Percentiles rank a stretch among this genome's conserved stretches.
These are phyloP conservation scores for Viola odorata DNA, from an alignment of 345 rosid species.

Conservation along the genomic window DNA sequence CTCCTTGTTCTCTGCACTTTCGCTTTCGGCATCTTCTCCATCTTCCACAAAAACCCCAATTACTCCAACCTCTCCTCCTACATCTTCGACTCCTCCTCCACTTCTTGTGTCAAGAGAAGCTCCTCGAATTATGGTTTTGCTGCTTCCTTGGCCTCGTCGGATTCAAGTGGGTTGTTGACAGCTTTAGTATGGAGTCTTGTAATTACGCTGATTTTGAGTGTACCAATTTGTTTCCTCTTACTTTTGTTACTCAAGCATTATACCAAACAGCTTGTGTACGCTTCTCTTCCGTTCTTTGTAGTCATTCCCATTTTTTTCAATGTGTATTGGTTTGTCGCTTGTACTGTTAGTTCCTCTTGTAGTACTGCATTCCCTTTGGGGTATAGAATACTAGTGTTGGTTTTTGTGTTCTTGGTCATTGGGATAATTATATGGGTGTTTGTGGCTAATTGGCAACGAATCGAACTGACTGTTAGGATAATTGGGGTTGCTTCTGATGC, in stretches of 20 bases:
- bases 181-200: constrained; percentile 66
- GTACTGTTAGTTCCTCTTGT: constrained; percentile 67
- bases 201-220: constrained; percentile 57
- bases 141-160: constrained; percentile 24
- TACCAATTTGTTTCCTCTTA: constrained; percentile 58
- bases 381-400: constrained; percentile 62
- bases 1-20: constrained; percentile 58
- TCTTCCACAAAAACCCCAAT: constrained; percentile 51
- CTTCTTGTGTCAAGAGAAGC: constrained; percentile 43
- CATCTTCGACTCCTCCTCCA: constrained; percentile 43
- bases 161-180: constrained; percentile 24
- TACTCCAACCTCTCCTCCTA: constrained; percentile 47
- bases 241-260: constrained; percentile 73
- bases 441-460: constrained; percentile 72
- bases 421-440: constrained; percentile 74
- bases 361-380: constrained; percentile 55
- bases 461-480: constrained; percentile 67
- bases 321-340: constrained; percentile 88
- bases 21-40: constrained; percentile 68
- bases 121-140: constrained; percentile 1
- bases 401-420: constrained; percentile 57
- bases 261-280: constrained; percentile 77
- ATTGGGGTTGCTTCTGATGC: constrained; percentile 83
- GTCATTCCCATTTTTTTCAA: constrained; percentile 62
- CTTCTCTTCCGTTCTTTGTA: constrained; percentile 68